Percentiles rank a stretch among this genome's conserved stretches.
Evolutionary conservation across 1,284 basidiomycete genomes (phyloP).

Genomic region (Irpex sp.): DNA sequence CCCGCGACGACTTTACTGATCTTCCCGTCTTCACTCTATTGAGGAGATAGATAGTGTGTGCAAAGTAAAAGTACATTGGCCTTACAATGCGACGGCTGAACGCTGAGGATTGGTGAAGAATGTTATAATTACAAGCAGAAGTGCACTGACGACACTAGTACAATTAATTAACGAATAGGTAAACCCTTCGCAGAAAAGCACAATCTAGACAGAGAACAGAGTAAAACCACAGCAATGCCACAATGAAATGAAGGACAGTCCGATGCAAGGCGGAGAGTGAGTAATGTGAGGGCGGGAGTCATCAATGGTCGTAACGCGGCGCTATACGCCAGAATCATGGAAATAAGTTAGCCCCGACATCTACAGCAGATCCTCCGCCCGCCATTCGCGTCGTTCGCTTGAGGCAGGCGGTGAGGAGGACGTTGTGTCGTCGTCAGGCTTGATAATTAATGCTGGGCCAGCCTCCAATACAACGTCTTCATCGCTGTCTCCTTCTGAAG

Average conservation of each 20-base stretch:
- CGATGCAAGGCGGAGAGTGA: conserved; percentile 3
- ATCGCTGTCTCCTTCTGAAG: conserved; percentile 44
- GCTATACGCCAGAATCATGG: conserved; percentile 1
- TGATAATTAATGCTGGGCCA: conserved; percentile 51
- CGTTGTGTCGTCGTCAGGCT: conserved; percentile 28
- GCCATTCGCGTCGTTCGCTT: conserved; percentile 12
- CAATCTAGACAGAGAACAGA: conserved; percentile 7
- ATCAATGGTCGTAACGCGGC: background rate
- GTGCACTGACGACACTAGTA: conserved; percentile 7
- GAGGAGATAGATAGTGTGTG: background rate
- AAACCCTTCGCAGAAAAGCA: background rate
- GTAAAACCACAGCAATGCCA: background rate
- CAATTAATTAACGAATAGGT: background rate
- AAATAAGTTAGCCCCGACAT: background rate
- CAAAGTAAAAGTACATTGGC: background rate
- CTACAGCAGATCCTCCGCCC: conserved; percentile 18
- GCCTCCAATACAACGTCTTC: conserved; percentile 66
- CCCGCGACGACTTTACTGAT: background rate
- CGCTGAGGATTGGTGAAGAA: background rate
- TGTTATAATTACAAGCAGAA: conserved; percentile 4
- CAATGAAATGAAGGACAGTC: background rate
- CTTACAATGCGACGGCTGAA: too few species aligned
- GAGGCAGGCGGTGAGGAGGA: background rate
- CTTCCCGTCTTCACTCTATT: background rate
- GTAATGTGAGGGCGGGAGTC: background rate